Evolutionary conservation across 2,329 filamentous ascomycete genomes (phyloP), one percentile per base, ranked within the genome.

Genomic region (Ophidiomyces ophidiicola): DNA sequence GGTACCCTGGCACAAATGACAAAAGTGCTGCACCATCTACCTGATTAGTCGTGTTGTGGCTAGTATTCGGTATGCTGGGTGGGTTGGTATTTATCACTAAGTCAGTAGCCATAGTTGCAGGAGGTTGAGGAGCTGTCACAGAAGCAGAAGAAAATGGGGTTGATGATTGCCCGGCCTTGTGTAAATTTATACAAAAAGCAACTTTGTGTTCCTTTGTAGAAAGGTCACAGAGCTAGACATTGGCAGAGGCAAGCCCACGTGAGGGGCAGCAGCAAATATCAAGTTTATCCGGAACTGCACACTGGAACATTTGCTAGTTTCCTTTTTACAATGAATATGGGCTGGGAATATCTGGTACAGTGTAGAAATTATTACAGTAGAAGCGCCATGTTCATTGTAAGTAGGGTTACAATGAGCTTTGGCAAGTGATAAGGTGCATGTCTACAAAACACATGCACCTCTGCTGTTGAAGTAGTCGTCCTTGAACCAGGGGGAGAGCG

Each of bases 1-100:
- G 32, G 36, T 39, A 39, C 10, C 21, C 29, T 36, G 24, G 17
- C 10, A 12, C 25, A 36, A 29, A 36, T 10, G 34, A 28, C 28
- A 14, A 19, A 23, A 24, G 15, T 5, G 15, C 21, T 4, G 19
- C 20, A 25, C 25, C 28, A 26, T 6, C 21, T 21, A 3, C 20
- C 14, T 25, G 36, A 15, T 32, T 39, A 39, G 29, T 32, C 18
- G 28, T 32, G 11, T 15, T 25, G 12, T 24, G 28, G 7, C 21
- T 18, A 17, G 19, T 29, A 25, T 29, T 32, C 14, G 36, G 18
- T 12, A 11, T n/a, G 7, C 25, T 19, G 20, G 19, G 36, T 11
- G n/a, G n/a, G n/a, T n/a, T n/a, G n/a, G n/a, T n/a, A n/a, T n/a
- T n/a, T n/a, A n/a, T n/a, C n/a, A n/a, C n/a, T n/a, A n/a, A n/a